Percentiles rank a stretch among this genome's conserved stretches.
phyloP scores from a whole-genome alignment of 306 rosid species.

The Cucurbita pepo region DNA sequence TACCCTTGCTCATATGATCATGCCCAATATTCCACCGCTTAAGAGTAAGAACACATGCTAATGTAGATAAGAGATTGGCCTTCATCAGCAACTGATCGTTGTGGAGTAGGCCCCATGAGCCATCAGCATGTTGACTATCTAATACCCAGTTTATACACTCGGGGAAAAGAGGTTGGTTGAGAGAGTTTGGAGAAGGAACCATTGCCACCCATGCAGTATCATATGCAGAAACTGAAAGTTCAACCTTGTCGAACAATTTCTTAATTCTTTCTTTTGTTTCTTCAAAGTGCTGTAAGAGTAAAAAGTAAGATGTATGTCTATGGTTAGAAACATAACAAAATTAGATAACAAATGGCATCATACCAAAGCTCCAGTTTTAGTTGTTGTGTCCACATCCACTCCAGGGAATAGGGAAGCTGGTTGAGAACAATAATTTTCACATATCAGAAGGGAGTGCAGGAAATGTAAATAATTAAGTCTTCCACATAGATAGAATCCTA shows the following conservation, averaged over 20 bases:
- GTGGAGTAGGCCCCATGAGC: conserved; percentile 58
- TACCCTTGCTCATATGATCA: conserved; percentile 50
- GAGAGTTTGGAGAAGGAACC: conserved; percentile 51
- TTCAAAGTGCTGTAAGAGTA: conserved; percentile 31
- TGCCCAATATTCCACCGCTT: conserved; percentile 56
- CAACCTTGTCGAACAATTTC: conserved; percentile 49
- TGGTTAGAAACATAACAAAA: background rate
- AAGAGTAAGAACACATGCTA: conserved; percentile 54
- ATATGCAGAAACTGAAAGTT: conserved; percentile 60
- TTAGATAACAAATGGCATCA: background rate
- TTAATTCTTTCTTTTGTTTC: conserved; percentile 41
- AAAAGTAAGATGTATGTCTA: background rate
- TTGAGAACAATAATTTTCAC: background rate
- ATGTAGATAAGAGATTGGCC: conserved; percentile 61
- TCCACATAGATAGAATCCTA: background rate
- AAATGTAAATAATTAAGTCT: background rate
- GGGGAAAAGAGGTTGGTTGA: conserved; percentile 46
- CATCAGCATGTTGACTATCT: conserved; percentile 58
- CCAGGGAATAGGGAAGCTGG: conserved; percentile 5
- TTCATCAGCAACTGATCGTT: conserved; percentile 35
- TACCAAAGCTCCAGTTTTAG: conserved; percentile 16
- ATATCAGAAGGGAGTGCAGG: conserved; percentile 10
- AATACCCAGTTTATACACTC: conserved; percentile 59
- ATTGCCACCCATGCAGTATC: conserved; percentile 95
- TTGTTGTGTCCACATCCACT: conserved; percentile 5